Evolutionary conservation across 176 grass and related monocot species (phyloP).

Genomic region (Triticum urartu): DNA sequence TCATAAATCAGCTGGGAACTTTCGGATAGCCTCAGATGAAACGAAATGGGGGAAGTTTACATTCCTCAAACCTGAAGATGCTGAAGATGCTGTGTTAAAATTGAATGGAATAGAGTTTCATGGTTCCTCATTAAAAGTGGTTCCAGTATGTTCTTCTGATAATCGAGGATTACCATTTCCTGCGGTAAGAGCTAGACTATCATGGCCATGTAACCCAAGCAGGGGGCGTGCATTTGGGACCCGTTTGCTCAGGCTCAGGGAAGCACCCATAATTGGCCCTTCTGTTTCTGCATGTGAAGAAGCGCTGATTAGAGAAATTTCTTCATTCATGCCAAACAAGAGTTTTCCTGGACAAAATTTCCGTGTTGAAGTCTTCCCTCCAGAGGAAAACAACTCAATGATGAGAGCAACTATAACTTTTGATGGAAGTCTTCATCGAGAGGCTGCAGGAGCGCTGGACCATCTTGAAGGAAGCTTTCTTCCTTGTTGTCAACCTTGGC

Average conservation of each 20-base stretch:
- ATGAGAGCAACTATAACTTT: constrained; percentile 77
- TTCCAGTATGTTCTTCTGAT: constrained; percentile 37
- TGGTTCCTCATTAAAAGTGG: constrained; percentile 59
- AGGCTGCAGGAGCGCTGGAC: constrained; percentile 82
- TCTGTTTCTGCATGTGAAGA: constrained; percentile 47
- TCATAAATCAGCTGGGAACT: constrained; percentile 46
- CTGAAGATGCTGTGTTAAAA: constrained; percentile 60
- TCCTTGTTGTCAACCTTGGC: constrained; percentile 66
- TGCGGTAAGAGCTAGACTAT: constrained; percentile 74
- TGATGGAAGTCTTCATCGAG: constrained; percentile 78
- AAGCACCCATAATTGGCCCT: constrained; percentile 3
- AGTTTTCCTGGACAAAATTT: constrained; percentile 71
- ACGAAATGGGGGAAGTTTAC: constrained; percentile 77
- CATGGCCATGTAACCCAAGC: constrained; percentile 68
- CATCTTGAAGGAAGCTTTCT: constrained; percentile 72
- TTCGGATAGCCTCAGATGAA: constrained; percentile 43
- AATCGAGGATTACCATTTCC: constrained; percentile 58
- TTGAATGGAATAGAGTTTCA: constrained; percentile 73
- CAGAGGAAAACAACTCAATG: constrained; percentile 49
- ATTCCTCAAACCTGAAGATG: constrained; percentile 72
- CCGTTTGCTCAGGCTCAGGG: constrained; percentile 54
- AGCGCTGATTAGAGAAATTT: constrained; percentile 69
- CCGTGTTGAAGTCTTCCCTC: constrained; percentile 60
- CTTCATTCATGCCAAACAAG: constrained; percentile 74
- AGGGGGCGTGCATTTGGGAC: constrained; percentile 61